Evolutionary conservation across 768 basidiomycete genomes (phyloP).

Genomic region (Sporobolomyces pararoseus): DNA sequence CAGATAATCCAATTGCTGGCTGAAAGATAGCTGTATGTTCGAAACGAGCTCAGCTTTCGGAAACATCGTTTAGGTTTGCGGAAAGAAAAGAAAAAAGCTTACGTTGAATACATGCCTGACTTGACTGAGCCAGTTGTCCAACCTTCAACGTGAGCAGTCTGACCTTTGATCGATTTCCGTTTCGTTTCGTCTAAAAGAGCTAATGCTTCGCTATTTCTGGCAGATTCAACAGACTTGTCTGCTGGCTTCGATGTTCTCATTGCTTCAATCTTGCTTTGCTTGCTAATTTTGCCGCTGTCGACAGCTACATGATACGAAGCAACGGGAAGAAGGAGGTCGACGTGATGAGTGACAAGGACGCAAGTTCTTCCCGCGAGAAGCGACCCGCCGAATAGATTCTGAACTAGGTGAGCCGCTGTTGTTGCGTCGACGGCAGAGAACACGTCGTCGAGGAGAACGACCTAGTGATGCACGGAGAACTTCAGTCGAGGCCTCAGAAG

Average conservation of each 20-base stretch:
- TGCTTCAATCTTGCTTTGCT: background rate
- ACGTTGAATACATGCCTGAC: conserved; percentile 26
- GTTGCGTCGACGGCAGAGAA: conserved; percentile 55
- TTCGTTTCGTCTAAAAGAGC: too few species aligned
- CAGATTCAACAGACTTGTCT: background rate
- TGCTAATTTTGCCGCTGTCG: conserved; percentile 14
- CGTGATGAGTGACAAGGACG: conserved; percentile 87
- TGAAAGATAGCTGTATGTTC: conserved; percentile 21
- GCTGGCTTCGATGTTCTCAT: background rate
- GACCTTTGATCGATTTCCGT: background rate
- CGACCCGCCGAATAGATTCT: conserved; percentile 62
- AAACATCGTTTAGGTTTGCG: too few species aligned
- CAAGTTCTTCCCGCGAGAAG: conserved; percentile 71
- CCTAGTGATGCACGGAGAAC: background rate
- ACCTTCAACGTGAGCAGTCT: conserved; percentile 1
- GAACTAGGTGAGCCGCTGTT: conserved; percentile 59
- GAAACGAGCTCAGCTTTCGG: background rate
- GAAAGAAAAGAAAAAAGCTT: background rate
- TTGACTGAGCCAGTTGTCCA: conserved; percentile 32
- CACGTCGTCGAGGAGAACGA: conserved; percentile 43
- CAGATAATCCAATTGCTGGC: conserved; percentile 20
- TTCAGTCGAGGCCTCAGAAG: background rate
- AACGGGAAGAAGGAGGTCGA: conserved; percentile 74
- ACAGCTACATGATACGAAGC: conserved; percentile 51
- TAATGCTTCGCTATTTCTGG: too few species aligned